Evolutionary conservation across 129 eudicot genomes (phyloP).

Genomic region (Helianthus tuberosus): DNA sequence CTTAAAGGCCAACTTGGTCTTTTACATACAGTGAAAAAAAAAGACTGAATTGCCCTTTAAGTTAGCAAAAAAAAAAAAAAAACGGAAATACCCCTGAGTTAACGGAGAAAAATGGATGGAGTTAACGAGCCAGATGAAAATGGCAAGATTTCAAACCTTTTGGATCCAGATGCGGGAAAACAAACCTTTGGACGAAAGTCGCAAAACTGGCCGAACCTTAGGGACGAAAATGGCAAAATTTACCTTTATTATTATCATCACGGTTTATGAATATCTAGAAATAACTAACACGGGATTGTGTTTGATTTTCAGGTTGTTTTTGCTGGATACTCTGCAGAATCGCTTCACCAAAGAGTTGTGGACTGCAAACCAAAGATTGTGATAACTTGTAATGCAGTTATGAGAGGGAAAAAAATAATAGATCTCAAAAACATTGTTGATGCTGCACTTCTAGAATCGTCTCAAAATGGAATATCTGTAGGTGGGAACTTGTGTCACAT

Average conservation of each 20-base stretch:
- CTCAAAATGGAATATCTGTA: conserved; percentile 58
- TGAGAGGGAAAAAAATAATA: conserved; percentile 77
- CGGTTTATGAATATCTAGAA: not conserved
- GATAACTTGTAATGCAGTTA: conserved; percentile 92
- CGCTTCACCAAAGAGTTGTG: conserved; percentile 84
- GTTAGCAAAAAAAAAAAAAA: too few relatives aligned
- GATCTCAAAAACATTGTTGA: conserved; percentile 88
- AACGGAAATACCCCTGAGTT: too few relatives aligned
- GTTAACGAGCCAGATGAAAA: too few relatives aligned
- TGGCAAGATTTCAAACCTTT: too few relatives aligned
- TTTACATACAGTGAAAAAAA: too few relatives aligned
- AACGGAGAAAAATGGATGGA: too few relatives aligned
- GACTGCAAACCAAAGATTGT: conserved; percentile 96
- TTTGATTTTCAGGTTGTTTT: conserved; percentile 77
- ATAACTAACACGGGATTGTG: not conserved
- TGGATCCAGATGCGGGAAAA: too few relatives aligned
- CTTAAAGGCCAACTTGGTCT: too few relatives aligned
- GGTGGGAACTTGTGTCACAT: conserved; percentile 45
- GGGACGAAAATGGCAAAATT: too few relatives aligned
- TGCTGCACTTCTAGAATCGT: conserved; percentile 73
- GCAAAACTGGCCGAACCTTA: too few relatives aligned
- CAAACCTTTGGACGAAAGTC: too few relatives aligned
- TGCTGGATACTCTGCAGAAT: conserved; percentile 97
- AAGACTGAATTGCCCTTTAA: too few relatives aligned
- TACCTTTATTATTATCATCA: not conserved